Evolutionary conservation across 768 basidiomycete genomes (phyloP).

Genomic region (Boletus pseudopeckii): DNA sequence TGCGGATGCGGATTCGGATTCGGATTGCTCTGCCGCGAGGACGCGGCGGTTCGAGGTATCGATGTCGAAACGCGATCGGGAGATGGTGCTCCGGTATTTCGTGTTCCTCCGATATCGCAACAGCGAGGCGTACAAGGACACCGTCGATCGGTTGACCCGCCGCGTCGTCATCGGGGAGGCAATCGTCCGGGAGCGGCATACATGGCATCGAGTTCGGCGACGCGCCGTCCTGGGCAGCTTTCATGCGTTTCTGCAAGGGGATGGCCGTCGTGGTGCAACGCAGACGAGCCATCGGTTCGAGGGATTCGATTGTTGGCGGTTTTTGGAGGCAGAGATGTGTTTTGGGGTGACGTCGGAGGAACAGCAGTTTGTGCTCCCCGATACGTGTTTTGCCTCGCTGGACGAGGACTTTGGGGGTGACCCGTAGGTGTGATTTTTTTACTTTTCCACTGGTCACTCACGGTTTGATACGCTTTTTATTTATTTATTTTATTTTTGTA

Average conservation of each 20-base stretch:
- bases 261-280: neutral
- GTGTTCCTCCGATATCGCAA: slow-evolving; percentile 59
- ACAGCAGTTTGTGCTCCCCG: slow-evolving; percentile 55
- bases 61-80: slow-evolving; percentile 27
- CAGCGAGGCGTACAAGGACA: slow-evolving; percentile 42
- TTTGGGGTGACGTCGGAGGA: slow-evolving; percentile 52
- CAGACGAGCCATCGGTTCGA: slow-evolving; percentile 12
- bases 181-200: slow-evolving; percentile 15
- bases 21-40: neutral
- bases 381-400: slow-evolving; percentile 51
- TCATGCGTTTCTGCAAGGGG: slow-evolving; percentile 27
- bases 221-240: slow-evolving; percentile 25
- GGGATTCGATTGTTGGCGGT: slow-evolving; percentile 43
- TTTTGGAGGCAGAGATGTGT: slow-evolving; percentile 49
- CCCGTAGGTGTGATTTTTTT: slow-evolving; percentile 21
- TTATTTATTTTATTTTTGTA: neutral
- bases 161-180: slow-evolving; percentile 23
- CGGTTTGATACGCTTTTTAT: neutral
- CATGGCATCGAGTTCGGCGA: slow-evolving; percentile 30
- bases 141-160: slow-evolving; percentile 30
- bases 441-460: neutral
- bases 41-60: slow-evolving; percentile 18
- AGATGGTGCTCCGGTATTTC: slow-evolving; percentile 47
- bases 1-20: neutral
- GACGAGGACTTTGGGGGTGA: slow-evolving; percentile 43